Conservation (phyloP, 495 filamentous ascomycete species). For the Tetracladium marchalianum region DNA sequence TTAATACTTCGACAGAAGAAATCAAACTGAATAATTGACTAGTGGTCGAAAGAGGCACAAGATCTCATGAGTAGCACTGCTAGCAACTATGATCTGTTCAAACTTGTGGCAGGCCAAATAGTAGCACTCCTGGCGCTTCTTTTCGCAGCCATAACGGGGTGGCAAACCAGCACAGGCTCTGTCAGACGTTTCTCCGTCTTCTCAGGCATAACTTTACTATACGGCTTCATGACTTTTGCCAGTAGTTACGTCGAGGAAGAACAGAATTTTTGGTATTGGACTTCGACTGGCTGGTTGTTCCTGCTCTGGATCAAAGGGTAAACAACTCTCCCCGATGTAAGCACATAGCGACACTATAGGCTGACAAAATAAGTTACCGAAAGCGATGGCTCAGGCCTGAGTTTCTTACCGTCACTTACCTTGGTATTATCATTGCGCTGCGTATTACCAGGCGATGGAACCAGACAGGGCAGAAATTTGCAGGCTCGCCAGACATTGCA, state of each 20-base stretch:
- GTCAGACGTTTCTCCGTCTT: slow-evolving; percentile 19
- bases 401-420: slow-evolving; percentile 3
- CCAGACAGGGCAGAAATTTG: slow-evolving; percentile 91
- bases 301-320: slow-evolving; percentile 48
- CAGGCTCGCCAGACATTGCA: slow-evolving; percentile 78
- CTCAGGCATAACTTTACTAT: slow-evolving; percentile 39
- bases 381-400: not conserved
- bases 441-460: slow-evolving; percentile 76
- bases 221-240: slow-evolving; percentile 89
- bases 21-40: slow-evolving; percentile 22
- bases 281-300: slow-evolving; percentile 64
- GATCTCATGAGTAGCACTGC: slow-evolving; percentile 72
- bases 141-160: slow-evolving; percentile 33
- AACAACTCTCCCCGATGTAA: slow-evolving; percentile 3
- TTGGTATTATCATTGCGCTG: slow-evolving; percentile 34
- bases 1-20: slow-evolving; percentile 20
- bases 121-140: slow-evolving; percentile 34
- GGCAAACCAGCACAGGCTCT: slow-evolving; percentile 13
- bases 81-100: slow-evolving; percentile 74
- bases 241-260: slow-evolving; percentile 98
- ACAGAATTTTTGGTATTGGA: slow-evolving; percentile 97
- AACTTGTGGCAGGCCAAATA: slow-evolving; percentile 29
- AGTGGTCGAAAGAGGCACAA: slow-evolving; percentile 65
- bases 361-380: slow-evolving; percentile 10
- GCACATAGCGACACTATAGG: not conserved